A percentile compares a stretch with the other conserved stretches of the same genome.
Evolutionary conservation across 108 stramenopile genomes (phyloP).

Genomic region (Fragilaria radians): DNA sequence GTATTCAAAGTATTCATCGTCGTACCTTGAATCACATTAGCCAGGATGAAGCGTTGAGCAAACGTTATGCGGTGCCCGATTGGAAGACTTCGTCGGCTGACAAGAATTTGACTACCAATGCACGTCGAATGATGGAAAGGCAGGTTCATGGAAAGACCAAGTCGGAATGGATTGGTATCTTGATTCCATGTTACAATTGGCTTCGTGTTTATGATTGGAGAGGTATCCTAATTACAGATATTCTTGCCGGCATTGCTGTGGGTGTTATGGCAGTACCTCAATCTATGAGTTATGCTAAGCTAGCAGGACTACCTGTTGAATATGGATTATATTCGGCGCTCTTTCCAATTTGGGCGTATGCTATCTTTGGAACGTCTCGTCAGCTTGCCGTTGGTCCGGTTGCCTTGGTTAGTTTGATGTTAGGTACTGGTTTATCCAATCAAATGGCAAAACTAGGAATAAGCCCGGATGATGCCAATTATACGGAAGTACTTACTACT

Average conservation of each 20-base stretch:
- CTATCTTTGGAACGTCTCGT: slow-evolving; percentile 66
- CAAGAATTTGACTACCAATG: too few relatives aligned
- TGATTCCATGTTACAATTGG: slow-evolving; percentile 22
- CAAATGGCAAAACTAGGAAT: slow-evolving; percentile 16
- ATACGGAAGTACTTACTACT: slow-evolving; percentile 21
- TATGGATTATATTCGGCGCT: slow-evolving; percentile 84
- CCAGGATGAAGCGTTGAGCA: too few relatives aligned
- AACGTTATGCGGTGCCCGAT: too few relatives aligned
- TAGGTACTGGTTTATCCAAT: slow-evolving; percentile 31
- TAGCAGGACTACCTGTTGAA: slow-evolving; percentile 78
- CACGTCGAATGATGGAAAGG: too few relatives aligned
- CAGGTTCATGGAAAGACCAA: neutral
- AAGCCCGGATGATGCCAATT: slow-evolving; percentile 17
- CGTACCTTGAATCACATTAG: too few relatives aligned
- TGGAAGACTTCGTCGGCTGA: too few relatives aligned
- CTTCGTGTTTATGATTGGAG: slow-evolving; percentile 18
- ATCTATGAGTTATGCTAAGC: slow-evolving; percentile 80
- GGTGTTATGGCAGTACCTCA: slow-evolving; percentile 88
- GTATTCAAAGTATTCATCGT: too few relatives aligned
- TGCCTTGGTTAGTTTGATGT: slow-evolving; percentile 56
- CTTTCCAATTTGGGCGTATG: slow-evolving; percentile 68
- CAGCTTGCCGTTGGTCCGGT: slow-evolving; percentile 87
- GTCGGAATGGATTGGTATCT: slow-evolving; percentile 8
- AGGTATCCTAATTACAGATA: slow-evolving; percentile 15
- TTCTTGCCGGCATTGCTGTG: slow-evolving; percentile 62